Conservation (phyloP, 805 yeast species). For the Yarrowia sp. region DNA sequence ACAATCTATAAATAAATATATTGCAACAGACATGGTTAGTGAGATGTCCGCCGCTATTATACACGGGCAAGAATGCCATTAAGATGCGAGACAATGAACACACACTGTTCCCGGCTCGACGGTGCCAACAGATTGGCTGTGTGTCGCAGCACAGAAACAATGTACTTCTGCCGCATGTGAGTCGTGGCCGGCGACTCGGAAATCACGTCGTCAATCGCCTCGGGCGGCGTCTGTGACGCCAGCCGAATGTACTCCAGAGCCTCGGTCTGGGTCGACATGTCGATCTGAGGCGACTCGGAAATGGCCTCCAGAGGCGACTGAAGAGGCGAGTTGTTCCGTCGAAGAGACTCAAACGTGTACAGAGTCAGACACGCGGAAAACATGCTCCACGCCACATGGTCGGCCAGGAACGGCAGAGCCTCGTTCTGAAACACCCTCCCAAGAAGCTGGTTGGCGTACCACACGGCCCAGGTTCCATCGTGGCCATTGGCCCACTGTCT, state of each 20-base stretch:
- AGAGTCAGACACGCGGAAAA: conserved; percentile 34
- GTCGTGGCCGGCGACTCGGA: not conserved
- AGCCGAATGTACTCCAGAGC: conserved; percentile 25
- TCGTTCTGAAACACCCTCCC: conserved; percentile 31
- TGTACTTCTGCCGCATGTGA: not conserved
- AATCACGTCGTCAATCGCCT: conserved; percentile 11
- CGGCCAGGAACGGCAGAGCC: conserved; percentile 32
- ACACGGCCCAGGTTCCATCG: conserved; percentile 34
- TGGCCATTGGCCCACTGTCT: conserved; percentile 33
- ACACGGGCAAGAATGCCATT: conserved; percentile 10
- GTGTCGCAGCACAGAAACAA: conserved; percentile 2
- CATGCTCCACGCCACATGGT: conserved; percentile 36
- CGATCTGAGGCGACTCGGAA: conserved; percentile 6
- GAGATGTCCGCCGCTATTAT: not conserved
- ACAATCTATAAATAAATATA: conserved; percentile 3
- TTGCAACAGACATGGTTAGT: not conserved
- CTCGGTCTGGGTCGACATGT: not conserved
- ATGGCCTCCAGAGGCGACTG: conserved; percentile 16
- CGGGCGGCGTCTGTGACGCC: conserved; percentile 4
- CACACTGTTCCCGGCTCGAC: conserved; percentile 13
- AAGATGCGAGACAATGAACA: conserved; percentile 7
- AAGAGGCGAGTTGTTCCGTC: not conserved
- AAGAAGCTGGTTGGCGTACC: conserved; percentile 35
- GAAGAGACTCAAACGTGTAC: conserved; percentile 33
- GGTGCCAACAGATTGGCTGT: conserved; percentile 1